Percentiles rank a stretch among this genome's conserved stretches.
phyloP scores from a whole-genome alignment of 2,329 filamentous ascomycete species.

The Fusarium sp. region DNA sequence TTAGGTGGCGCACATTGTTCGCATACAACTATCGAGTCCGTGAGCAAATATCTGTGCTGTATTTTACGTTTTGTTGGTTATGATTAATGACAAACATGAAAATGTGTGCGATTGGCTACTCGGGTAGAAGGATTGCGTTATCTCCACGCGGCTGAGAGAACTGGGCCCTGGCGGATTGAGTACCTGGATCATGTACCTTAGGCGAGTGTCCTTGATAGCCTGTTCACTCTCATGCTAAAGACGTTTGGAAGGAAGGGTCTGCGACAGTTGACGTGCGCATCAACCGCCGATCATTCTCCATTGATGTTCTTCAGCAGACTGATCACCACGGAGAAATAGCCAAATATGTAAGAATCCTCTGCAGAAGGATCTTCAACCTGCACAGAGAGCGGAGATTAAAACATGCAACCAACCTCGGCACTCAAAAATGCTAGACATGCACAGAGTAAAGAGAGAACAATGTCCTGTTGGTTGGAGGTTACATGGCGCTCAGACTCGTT shows the following conservation, averaged over 20 bases:
- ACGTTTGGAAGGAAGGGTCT: not conserved
- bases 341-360: not conserved
- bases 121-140: not conserved
- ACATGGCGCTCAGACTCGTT: constrained; percentile 1
- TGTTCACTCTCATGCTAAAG: not conserved
- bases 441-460: not conserved
- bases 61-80: too few species aligned
- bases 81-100: too few species aligned
- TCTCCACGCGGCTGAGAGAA: not conserved
- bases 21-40: not conserved
- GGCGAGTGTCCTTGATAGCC: not conserved
- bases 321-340: not conserved
- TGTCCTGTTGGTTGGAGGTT: not conserved
- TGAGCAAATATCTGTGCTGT: not conserved
- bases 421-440: not conserved
- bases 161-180: not conserved
- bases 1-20: not conserved
- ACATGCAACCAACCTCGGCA: not conserved
- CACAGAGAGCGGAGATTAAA: constrained; percentile 1
- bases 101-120: not conserved
- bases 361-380: not conserved
- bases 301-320: not conserved
- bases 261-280: too few species aligned
- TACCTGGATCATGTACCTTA: not conserved
- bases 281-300: not conserved